Evolutionary conservation across 495 filamentous ascomycete species (phyloP).

Genomic region (Xylaria nigripes): DNA sequence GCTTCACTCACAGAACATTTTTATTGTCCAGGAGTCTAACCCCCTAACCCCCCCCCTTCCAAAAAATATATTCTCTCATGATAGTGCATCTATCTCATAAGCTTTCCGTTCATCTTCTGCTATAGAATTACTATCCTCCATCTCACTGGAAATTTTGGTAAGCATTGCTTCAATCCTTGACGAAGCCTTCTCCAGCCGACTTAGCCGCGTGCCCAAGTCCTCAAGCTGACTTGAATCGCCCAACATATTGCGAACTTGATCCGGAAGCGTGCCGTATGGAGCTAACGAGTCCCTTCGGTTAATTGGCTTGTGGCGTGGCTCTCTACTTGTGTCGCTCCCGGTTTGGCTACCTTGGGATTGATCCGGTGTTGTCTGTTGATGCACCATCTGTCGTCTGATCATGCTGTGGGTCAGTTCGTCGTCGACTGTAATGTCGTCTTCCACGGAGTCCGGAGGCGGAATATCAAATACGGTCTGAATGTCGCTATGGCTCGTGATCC

Average conservation of each 20-base stretch:
- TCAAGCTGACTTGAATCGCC: slow-evolving; percentile 27
- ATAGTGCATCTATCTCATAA: neutral
- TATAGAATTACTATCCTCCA: slow-evolving; percentile 1
- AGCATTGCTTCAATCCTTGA: slow-evolving; percentile 31
- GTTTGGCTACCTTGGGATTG: slow-evolving; percentile 15
- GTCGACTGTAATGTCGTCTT: slow-evolving; percentile 46
- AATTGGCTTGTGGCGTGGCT: slow-evolving; percentile 15
- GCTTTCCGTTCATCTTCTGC: neutral
- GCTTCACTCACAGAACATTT: neutral
- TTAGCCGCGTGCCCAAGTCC: slow-evolving; percentile 24
- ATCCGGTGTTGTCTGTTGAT: slow-evolving; percentile 22
- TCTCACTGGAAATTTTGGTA: slow-evolving; percentile 15
- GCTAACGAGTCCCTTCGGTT: slow-evolving; percentile 40
- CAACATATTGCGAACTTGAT: slow-evolving; percentile 28
- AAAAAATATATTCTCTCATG: neutral
- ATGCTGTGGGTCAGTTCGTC: slow-evolving; percentile 44
- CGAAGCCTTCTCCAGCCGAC: slow-evolving; percentile 27
- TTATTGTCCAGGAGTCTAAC: neutral
- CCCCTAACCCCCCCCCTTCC: neutral
- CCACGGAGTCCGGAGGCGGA: slow-evolving; percentile 52
- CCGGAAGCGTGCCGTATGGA: slow-evolving; percentile 25
- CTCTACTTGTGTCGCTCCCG: slow-evolving; percentile 11
- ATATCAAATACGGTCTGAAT: slow-evolving; percentile 60
- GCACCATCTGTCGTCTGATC: slow-evolving; percentile 40
- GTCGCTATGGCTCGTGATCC: slow-evolving; percentile 54